phyloP scores from a whole-genome alignment of 78 protist genomes.

The Capsaspora owczarzaki region DNA sequence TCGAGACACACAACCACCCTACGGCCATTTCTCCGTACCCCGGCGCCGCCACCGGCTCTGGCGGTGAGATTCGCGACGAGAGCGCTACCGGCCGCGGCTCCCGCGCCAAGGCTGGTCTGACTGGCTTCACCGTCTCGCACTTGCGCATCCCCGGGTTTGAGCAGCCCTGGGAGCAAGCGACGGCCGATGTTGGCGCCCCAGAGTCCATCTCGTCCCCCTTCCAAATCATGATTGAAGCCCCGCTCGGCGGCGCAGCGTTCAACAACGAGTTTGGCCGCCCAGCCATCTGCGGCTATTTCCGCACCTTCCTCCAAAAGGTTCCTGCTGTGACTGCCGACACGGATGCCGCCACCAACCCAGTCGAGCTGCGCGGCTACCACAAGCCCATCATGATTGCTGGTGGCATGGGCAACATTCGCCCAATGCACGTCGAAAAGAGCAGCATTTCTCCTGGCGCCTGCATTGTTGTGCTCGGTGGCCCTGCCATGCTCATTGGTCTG shows the following conservation, averaged over 20 bases:
- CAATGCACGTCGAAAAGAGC: conserved; percentile 38
- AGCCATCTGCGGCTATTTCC: conserved; percentile 62
- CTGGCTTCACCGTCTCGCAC: conserved; percentile 65
- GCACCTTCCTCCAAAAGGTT: conserved; percentile 36
- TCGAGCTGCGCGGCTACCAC: conserved; percentile 55
- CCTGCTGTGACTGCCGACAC: conserved; percentile 1
- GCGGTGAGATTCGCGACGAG: conserved; percentile 86
- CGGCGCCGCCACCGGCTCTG: conserved; percentile 73
- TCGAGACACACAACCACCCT: conserved; percentile 94
- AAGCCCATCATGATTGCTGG: conserved; percentile 92
- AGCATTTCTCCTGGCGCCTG: conserved; percentile 54
- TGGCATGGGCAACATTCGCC: conserved; percentile 77
- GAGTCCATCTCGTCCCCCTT: conserved; percentile 54
- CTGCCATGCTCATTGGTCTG: conserved; percentile 82
- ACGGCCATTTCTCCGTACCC: conserved; percentile 84
- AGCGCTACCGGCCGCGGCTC: conserved; percentile 79
- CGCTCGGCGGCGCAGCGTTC: conserved; percentile 80
- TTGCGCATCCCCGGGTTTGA: conserved; percentile 68
- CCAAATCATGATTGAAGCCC: conserved; percentile 73
- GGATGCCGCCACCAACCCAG: neutral
- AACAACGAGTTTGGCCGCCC: conserved; percentile 90
- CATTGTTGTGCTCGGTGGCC: conserved; percentile 88
- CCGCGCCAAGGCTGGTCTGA: conserved; percentile 69
- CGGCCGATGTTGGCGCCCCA: neutral
- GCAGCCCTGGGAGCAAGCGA: conserved; percentile 84